Evolutionary conservation across 2,329 filamentous ascomycete genomes (phyloP), one percentile per base, ranked within the genome.

Genomic region (Thelonectria olida): DNA sequence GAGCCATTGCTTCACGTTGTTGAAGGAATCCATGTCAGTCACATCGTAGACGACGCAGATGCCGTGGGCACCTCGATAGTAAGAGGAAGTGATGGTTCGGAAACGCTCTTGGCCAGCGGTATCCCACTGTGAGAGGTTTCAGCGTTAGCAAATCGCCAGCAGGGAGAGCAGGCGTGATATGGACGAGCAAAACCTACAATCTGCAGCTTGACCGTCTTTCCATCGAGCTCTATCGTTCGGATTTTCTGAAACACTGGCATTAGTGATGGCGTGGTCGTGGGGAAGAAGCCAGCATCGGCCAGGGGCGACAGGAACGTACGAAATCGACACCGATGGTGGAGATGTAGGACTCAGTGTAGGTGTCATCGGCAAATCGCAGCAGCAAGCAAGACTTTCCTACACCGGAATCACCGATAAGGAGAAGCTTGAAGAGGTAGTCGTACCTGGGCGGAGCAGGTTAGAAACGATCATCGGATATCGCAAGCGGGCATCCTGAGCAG

Each of bases 31-130:
- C 95, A 98, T 97, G 80, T 99, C 96, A 72, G 96, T 99, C 77
- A 99, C 96, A 90, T 99, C 96, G 88, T 98, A 99, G 79, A 99
- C 96, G 72, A 99, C 95, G 83, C 96, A 99, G 83, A 99, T 99
- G 74, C 96, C 96, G 83, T 98, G 96, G 71, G 96, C 96, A 75
- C 96, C 96, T 78, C 96, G 93, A 87, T 99, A 99, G 88, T 99
- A 99, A 64, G 96, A 98, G 41, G 95, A 98, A 65, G 96, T 99
- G 84, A 99, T 99, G 75, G 96, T 99, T 80, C 96, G 91, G 93
- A 99, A 99, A 76, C 96, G 93, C 84, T 99, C 96, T 84, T 99
- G 96, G 72, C 96, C 96, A 70, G 96, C 96, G 64, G 96, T 99
- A 81, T 99, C 96, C 96, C 96, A 99, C 96, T 99, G 75, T 68